Base-by-base conservation (phyloP, 2,329 filamentous ascomycete species). In the Xylariaceae sp. region DNA sequence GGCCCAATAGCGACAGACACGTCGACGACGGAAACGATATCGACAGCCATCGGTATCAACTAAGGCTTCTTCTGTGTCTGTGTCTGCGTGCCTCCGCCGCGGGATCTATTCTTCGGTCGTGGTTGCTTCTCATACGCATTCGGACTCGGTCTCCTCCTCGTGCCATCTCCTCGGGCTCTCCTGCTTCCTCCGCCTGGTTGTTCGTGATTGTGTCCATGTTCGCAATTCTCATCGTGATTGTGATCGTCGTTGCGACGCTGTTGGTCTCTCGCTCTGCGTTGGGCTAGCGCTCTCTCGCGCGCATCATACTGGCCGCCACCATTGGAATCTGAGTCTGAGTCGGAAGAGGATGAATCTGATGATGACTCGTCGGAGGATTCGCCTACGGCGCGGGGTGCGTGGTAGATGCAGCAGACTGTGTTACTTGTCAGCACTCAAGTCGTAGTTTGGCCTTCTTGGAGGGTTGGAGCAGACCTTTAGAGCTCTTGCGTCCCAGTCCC, bases 341-440 rank as follows among this genome's bases (percentile, higher is more conserved):
- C 34, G 34, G 34, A 38, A 38, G 13, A 13, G 48, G 78, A 76
- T 3, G 73, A 74, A 31, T 78, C 77, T 5, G 74, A 75, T 41
- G 72, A 76, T 5, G 70, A 73, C 1, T 75, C 76, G 7, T 72
- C 76, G 13, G 77, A 80, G 31, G 89, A 94, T 69, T 97, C 93
- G 68, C 88, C 90, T 4, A 90, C 84, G 11, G 79, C 82, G 60
- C 87, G 88, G 6, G 90, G 86, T 55, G 88, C 88, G 74, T 97
- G 93, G 74, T 97, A 99, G 71, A 99, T 99, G 71, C 94, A 99
- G 80, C 94, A 99, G n/a, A 97, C 94, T 96, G 56, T 53, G 22
- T 17, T 31, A 28, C 14, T 5, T 16, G 13, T 46, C 42, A 2
- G 16, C 51, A 12, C 53, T 45, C 16, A 46, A 22, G 46, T 42